phyloP scores from a whole-genome alignment of 495 filamentous ascomycete species.

The Ramalina intermedia region DNA sequence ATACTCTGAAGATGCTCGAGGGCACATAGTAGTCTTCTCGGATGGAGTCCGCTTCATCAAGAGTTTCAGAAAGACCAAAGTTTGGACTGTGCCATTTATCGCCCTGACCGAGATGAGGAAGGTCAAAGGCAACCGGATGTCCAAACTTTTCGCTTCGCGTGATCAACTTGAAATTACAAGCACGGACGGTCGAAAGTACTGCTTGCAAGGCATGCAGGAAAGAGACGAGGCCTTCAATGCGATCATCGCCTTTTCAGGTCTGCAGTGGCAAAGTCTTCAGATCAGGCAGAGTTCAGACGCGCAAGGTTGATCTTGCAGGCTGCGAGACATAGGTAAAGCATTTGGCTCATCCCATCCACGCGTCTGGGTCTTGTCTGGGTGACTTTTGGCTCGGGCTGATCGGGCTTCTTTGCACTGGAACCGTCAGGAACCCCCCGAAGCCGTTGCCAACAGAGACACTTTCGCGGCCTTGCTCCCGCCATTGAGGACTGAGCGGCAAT shows the following conservation, averaged over 20 bases:
- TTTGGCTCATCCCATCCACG: slow-evolving; percentile 15
- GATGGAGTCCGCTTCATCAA: slow-evolving; percentile 19
- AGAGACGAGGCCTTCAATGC: slow-evolving; percentile 27
- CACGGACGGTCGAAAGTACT: slow-evolving; percentile 11
- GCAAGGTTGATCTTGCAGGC: background rate
- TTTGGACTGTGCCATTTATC: slow-evolving; percentile 18
- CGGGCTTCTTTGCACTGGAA: slow-evolving; percentile 41
- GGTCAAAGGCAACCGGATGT: slow-evolving; percentile 4
- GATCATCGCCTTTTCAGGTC: slow-evolving; percentile 22
- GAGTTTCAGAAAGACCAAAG: slow-evolving; percentile 11
- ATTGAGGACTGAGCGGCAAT: slow-evolving; percentile 35
- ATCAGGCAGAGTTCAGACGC: slow-evolving; percentile 1
- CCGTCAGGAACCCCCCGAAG: slow-evolving; percentile 66
- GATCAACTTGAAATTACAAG: slow-evolving; percentile 17
- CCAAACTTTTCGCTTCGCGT: slow-evolving; percentile 10
- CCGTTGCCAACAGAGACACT: slow-evolving; percentile 59
- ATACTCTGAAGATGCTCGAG: slow-evolving; percentile 8
- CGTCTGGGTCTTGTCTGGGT: slow-evolving; percentile 5
- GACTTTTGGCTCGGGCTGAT: slow-evolving; percentile 16
- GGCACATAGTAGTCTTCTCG: slow-evolving; percentile 17
- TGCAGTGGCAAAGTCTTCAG: slow-evolving; percentile 17
- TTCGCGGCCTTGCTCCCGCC: slow-evolving; percentile 46
- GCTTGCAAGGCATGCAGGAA: slow-evolving; percentile 16
- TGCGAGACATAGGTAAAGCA: background rate
- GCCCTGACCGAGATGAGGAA: slow-evolving; percentile 25